Conservation (phyloP, 352 stramenopile genomes). For the Ophiocytium majus region DNA sequence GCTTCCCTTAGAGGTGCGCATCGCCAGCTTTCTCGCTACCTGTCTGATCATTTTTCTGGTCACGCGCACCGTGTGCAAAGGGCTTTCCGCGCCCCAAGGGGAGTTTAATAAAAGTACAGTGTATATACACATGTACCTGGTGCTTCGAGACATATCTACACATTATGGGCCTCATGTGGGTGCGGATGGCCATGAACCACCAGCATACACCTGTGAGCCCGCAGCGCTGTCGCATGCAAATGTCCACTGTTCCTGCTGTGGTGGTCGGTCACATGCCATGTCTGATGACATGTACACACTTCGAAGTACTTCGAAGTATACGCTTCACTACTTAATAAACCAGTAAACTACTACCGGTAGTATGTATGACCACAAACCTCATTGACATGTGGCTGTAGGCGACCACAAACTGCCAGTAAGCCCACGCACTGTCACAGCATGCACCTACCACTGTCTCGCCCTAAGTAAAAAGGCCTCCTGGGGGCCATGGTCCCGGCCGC, state of each 20-base stretch:
- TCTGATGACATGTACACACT: neutral
- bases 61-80: too few species aligned
- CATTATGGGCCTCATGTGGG: constrained; percentile 68
- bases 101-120: too few species aligned
- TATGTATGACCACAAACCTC: neutral
- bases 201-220: constrained; percentile 26
- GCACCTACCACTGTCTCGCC: too few species aligned
- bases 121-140: neutral
- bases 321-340: neutral
- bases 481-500: neutral
- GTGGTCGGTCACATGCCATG: too few species aligned
- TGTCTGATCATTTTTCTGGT: too few species aligned
- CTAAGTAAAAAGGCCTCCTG: neutral
- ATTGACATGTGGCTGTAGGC: neutral
- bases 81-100: too few species aligned
- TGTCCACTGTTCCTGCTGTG: too few species aligned
- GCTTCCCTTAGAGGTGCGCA: too few species aligned
- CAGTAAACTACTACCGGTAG: neutral
- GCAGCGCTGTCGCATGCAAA: too few species aligned
- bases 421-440: neutral
- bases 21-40: too few species aligned
- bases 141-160: neutral
- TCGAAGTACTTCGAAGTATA: neutral
- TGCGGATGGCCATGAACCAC: constrained; percentile 72
- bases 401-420: neutral